Conservation (phyloP, 2,329 filamentous ascomycete species). For the Aureobasidium sp. region DNA sequence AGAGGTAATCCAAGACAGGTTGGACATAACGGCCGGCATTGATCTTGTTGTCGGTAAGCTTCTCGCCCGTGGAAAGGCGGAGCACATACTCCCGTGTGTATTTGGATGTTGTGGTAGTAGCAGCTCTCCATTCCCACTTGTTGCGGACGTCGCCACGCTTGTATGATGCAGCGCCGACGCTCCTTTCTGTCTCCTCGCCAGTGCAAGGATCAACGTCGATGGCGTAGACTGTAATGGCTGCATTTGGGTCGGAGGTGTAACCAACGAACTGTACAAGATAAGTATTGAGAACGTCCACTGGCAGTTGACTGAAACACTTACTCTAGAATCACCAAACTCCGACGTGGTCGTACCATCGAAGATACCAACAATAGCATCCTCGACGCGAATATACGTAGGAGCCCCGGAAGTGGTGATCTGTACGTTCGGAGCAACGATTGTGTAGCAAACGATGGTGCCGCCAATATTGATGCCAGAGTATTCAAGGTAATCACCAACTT, state of each 20-base stretch:
- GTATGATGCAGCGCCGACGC: slow-evolving; percentile 30
- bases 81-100: slow-evolving; percentile 39
- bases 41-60: slow-evolving; percentile 34
- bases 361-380: slow-evolving; percentile 38
- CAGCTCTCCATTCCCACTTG: slow-evolving; percentile 35
- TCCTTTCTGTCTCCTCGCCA: slow-evolving; percentile 32
- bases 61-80: slow-evolving; percentile 29
- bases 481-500: slow-evolving; percentile 36
- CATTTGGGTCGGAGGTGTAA: slow-evolving; percentile 33
- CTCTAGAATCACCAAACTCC: slow-evolving; percentile 31
- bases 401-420: slow-evolving; percentile 31
- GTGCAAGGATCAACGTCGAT: slow-evolving; percentile 40
- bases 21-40: slow-evolving; percentile 37
- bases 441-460: slow-evolving; percentile 33
- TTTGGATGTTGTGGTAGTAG: slow-evolving; percentile 24
- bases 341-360: slow-evolving; percentile 29
- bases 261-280: slow-evolving; percentile 30
- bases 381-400: slow-evolving; percentile 37
- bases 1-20: slow-evolving; percentile 39
- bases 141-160: slow-evolving; percentile 30
- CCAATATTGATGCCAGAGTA: slow-evolving; percentile 32
- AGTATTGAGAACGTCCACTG: background rate
- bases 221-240: slow-evolving; percentile 32
- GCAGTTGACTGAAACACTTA: slow-evolving; percentile 8
- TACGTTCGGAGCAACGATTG: slow-evolving; percentile 34